A percentile compares a stretch with the other conserved stretches of the same genome.
Conservation (phyloP, 2,329 filamentous ascomycete genomes). For the Calonectria crousiana region DNA sequence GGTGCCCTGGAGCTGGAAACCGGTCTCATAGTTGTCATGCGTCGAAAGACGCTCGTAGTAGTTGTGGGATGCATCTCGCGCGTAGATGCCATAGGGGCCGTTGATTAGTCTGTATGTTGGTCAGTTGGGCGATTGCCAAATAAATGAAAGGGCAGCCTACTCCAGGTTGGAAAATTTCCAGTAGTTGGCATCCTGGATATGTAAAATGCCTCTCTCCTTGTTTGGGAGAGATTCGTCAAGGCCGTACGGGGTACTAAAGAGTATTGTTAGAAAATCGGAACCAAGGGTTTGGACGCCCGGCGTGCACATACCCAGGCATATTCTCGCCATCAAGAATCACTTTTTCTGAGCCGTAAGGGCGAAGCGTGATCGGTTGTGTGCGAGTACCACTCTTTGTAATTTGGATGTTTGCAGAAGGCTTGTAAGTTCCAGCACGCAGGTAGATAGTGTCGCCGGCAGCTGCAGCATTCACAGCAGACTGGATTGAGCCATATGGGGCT, state of each 20-base stretch:
- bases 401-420: slow-evolving; percentile 60
- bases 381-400: slow-evolving; percentile 58
- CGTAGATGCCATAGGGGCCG: slow-evolving; percentile 53
- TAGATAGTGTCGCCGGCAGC: slow-evolving; percentile 60
- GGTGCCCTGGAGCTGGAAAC: slow-evolving; percentile 51
- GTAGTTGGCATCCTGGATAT: slow-evolving; percentile 57
- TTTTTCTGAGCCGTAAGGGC: slow-evolving; percentile 56
- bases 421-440: slow-evolving; percentile 60
- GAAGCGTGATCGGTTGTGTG: slow-evolving; percentile 55
- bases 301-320: slow-evolving; percentile 31
- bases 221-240: slow-evolving; percentile 54
- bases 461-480: slow-evolving; percentile 59
- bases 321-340: slow-evolving; percentile 61
- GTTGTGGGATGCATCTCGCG: slow-evolving; percentile 51
- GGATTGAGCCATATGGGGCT: slow-evolving; percentile 59
- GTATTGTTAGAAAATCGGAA: slow-evolving; percentile 9
- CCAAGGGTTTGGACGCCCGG: not conserved
- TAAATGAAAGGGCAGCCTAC: slow-evolving; percentile 33
- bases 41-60: slow-evolving; percentile 52
- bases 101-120: slow-evolving; percentile 46
- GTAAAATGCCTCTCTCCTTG: slow-evolving; percentile 59
- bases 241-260: slow-evolving; percentile 55
- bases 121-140: rapidly evolving
- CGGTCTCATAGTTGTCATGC: slow-evolving; percentile 54
- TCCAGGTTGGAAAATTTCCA: slow-evolving; percentile 57